Conservation (phyloP, 108 stramenopile species). For the Mayamaea pseudoterrestris region DNA sequence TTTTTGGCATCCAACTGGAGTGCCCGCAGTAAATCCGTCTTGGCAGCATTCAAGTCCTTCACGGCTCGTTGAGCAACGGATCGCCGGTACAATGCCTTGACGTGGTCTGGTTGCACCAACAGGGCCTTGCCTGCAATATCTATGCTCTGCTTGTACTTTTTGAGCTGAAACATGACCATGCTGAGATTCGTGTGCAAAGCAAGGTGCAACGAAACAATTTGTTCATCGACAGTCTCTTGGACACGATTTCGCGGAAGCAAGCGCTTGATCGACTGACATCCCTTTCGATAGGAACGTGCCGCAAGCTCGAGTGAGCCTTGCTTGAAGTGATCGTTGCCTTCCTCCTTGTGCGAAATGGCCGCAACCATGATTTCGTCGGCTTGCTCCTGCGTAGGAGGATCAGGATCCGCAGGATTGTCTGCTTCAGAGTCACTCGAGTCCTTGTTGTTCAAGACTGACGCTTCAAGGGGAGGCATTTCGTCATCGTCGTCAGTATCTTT, state of each 20-base stretch:
- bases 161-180: constrained; percentile 69
- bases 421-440: constrained; percentile 1
- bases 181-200: constrained; percentile 63
- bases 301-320: constrained; percentile 44
- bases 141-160: constrained; percentile 36
- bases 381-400: constrained; percentile 11
- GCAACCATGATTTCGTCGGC: constrained; percentile 34
- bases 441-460: too few species aligned
- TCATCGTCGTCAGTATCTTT: too few species aligned
- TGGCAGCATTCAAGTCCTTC: constrained; percentile 42
- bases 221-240: constrained; percentile 21
- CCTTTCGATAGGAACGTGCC: constrained; percentile 58
- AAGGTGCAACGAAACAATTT: constrained; percentile 54
- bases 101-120: constrained; percentile 45
- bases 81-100: constrained; percentile 78
- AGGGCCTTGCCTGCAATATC: constrained; percentile 64
- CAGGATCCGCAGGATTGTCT: background rate
- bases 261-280: constrained; percentile 44
- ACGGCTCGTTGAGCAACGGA: constrained; percentile 48
- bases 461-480: too few species aligned
- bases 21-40: constrained; percentile 40
- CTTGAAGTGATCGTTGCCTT: constrained; percentile 67
- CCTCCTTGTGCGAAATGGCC: constrained; percentile 56
- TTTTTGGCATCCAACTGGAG: constrained; percentile 44
- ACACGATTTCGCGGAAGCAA: background rate